Base-by-base conservation (phyloP, 2,329 filamentous ascomycete genomes). In the Aspergillus felis region DNA sequence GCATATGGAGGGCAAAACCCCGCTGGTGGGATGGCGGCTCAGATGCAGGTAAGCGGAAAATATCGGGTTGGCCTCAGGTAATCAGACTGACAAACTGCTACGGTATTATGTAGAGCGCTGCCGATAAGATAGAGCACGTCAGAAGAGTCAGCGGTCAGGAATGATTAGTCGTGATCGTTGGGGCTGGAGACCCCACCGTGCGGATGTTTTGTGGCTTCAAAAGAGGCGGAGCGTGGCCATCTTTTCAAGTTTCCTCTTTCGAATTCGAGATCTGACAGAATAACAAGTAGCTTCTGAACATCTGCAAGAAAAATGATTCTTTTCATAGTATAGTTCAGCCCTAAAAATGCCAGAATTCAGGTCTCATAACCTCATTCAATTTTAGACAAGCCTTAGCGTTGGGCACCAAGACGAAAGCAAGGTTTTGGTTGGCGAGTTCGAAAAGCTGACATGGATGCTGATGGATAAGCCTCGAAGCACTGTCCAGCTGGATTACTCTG, bases 1-100 rank as follows among this genome's bases (percentile, higher is more conserved):
- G 54, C 67, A 17, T 71, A 70, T 53, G 71, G 69, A 14, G 70
- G 69, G 3, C 68, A 67, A 55, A 69, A 70, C 28, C 64, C 71
- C 2, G 63, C 61, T 44, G 66, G 65, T n/a, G 66, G 71, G 20
- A 67, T 67, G 59, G 71, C 69, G 50, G 68, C 70, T 12, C 63
- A 71, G 54, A 69, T 73, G 68, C 71, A 74, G 64, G 70, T 70
- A 54, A 60, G 71, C 66, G 24, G 46, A 27, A 22, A 9, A 14
- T 9, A 20, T 28, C 27, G 32, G 20, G 12, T 47, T 44, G 14
- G 28, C 14, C 14, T 35, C 24, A 12, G 41, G 56, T 52, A 42
- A 41, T 48, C 57, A 58, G 57, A 62, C 56, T 54, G 35, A 56
- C 47, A 38, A 38, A 55, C 24, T 50, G 1, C 38, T 12, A n/a